phyloP scores from a whole-genome alignment of 176 grass and related monocot genomes.

The Metroxylon sagu region DNA sequence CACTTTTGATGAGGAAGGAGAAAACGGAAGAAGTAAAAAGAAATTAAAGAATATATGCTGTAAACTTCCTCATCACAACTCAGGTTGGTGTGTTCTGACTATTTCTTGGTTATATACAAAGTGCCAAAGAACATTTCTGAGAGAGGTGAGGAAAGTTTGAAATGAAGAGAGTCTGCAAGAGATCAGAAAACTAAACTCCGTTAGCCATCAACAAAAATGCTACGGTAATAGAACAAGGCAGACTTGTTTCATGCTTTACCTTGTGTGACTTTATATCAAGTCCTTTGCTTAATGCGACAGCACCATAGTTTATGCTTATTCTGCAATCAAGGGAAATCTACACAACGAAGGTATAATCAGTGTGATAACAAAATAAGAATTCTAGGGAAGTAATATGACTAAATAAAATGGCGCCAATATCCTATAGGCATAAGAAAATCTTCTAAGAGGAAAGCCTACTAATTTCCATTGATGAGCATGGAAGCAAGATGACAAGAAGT shows the following conservation, averaged over 20 bases:
- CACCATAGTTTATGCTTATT: conserved; percentile 64
- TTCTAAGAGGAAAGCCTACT: too few relatives aligned
- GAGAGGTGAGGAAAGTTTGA: conserved; percentile 48
- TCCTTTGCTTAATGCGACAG: conserved; percentile 42
- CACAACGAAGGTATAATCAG: not conserved
- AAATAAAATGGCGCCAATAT: too few relatives aligned
- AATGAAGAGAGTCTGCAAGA: conserved; percentile 43
- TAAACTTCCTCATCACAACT: too few relatives aligned
- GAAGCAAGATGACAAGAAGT: too few relatives aligned
- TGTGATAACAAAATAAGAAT: not conserved
- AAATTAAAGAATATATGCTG: too few relatives aligned
- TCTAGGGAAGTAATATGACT: too few relatives aligned
- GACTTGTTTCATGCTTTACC: conserved; percentile 24
- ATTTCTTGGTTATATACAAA: conserved; percentile 1
- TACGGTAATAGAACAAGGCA: not conserved
- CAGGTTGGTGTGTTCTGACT: too few relatives aligned
- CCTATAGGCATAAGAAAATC: too few relatives aligned
- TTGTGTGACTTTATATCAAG: conserved; percentile 29
- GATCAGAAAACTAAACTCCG: not conserved
- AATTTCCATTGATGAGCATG: too few relatives aligned
- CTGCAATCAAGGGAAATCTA: conserved; percentile 77
- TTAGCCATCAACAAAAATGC: not conserved
- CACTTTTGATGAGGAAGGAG: too few relatives aligned
- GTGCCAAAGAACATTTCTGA: conserved; percentile 47
- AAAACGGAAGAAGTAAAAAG: too few relatives aligned